A percentile compares a stretch with the other conserved stretches of the same genome.
These are phyloP conservation scores for Paspalum notatum DNA, from an alignment of 176 grass and related monocot genomes.

Conservation along the genomic window DNA sequence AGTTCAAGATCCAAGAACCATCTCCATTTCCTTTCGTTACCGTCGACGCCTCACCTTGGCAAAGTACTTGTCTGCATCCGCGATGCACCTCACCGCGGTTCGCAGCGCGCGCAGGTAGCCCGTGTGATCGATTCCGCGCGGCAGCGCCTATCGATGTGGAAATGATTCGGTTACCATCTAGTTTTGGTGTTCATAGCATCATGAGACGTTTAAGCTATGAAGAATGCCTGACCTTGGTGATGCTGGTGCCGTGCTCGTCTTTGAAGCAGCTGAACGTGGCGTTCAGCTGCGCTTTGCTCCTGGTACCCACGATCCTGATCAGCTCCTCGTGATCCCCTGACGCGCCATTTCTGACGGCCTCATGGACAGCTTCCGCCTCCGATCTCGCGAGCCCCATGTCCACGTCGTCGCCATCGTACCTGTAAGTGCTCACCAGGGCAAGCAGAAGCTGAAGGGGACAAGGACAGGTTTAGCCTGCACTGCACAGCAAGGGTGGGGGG, in stretches of 20 bases:
- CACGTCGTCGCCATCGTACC: conserved; percentile 69
- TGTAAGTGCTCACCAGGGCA: conserved; percentile 63
- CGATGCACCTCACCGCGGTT: conserved; percentile 51
- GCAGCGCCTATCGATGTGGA: conserved; percentile 56
- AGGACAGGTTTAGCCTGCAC: not conserved
- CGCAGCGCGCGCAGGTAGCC: conserved; percentile 58
- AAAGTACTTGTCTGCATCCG: conserved; percentile 57
- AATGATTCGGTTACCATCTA: not conserved
- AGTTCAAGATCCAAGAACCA: not conserved
- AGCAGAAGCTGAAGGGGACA: conserved; percentile 58
- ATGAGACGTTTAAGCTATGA: not conserved
- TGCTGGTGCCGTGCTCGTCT: conserved; percentile 48
- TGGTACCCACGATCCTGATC: conserved; percentile 74
- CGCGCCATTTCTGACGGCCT: conserved; percentile 38
- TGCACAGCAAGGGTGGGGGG: not conserved
- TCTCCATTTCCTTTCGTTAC: not conserved
- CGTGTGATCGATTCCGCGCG: conserved; percentile 30
- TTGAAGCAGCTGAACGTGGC: conserved; percentile 73
- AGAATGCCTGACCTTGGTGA: conserved; percentile 69
- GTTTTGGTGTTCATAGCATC: not conserved
- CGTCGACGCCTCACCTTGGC: conserved; percentile 46
- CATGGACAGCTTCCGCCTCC: conserved; percentile 61
- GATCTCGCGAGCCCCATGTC: conserved; percentile 50
- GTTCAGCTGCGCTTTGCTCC: conserved; percentile 77
- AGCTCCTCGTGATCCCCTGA: conserved; percentile 56